These are phyloP conservation scores for Geranium brycei DNA, from an alignment of 345 rosid species.

Conservation along the genomic window DNA sequence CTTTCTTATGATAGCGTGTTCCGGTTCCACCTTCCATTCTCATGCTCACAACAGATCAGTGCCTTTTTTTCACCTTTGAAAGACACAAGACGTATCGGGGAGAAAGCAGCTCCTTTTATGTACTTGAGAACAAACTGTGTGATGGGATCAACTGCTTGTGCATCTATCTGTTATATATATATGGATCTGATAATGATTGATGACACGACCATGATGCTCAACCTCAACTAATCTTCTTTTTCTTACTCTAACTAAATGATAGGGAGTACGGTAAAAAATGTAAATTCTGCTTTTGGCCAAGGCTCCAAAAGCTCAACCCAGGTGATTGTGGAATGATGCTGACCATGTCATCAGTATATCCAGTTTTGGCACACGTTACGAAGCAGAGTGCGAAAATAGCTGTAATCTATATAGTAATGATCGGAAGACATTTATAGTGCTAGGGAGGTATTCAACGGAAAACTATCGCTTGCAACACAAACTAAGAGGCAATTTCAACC, in stretches of 20 bases:
- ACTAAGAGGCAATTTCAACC: too few species aligned
- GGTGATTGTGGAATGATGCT: neutral
- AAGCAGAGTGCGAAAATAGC: neutral
- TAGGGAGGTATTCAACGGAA: too few species aligned
- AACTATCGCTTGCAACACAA: too few species aligned
- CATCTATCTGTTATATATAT: neutral
- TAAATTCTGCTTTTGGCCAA: neutral
- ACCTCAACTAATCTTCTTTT: neutral
- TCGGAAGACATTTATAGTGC: neutral
- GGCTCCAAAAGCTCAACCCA: neutral
- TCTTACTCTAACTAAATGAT: neutral
- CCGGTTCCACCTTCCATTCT: conserved; percentile 15
- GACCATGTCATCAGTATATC: too few species aligned
- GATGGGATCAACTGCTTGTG: neutral
- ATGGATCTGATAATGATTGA: neutral
- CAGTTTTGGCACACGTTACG: conserved; percentile 9
- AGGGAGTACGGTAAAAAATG: neutral
- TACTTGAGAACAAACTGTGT: conserved; percentile 1
- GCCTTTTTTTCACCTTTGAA: neutral
- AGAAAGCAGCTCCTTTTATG: neutral
- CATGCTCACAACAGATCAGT: conserved; percentile 13
- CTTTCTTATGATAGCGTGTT: conserved; percentile 28
- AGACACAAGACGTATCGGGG: neutral
- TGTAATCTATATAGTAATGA: neutral
- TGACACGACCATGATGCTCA: neutral